phyloP scores from a whole-genome alignment of 106 monocot species.

The Narthecium ossifragum region DNA sequence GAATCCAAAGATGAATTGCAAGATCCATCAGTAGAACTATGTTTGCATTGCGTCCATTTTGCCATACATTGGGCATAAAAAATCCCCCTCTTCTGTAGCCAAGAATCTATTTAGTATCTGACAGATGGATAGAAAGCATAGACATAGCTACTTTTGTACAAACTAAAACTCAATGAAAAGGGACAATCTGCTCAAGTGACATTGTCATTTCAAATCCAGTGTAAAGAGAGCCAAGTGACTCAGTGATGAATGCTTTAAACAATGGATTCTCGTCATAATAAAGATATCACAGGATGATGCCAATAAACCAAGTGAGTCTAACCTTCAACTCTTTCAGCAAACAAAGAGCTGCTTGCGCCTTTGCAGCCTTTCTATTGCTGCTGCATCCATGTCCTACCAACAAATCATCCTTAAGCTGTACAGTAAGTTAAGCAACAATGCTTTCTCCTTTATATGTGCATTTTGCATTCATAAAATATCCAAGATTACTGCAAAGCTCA shows the following conservation, averaged over 20 bases:
- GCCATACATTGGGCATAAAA: conserved; percentile 27
- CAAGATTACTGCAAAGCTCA: conserved; percentile 56
- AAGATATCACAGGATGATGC: neutral
- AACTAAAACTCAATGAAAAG: neutral
- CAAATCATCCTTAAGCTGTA: conserved; percentile 64
- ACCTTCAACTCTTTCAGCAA: conserved; percentile 82
- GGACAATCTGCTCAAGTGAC: no score
- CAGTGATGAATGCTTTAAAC: no score
- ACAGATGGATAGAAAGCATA: neutral
- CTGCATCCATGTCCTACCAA: conserved; percentile 41
- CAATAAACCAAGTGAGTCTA: conserved; percentile 4
- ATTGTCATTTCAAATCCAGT: no score
- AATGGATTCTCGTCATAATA: no score
- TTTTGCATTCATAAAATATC: conserved; percentile 50
- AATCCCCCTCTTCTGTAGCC: conserved; percentile 46
- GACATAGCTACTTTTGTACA: neutral
- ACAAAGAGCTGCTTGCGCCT: conserved; percentile 64
- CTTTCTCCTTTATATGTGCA: conserved; percentile 37
- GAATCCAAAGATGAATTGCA: neutral
- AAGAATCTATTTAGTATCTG: conserved; percentile 2
- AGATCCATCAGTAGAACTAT: neutral
- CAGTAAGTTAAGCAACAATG: conserved; percentile 30
- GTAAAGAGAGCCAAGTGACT: neutral
- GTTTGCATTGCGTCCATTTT: conserved; percentile 25
- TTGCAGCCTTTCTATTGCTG: conserved; percentile 53